Evolutionary conservation across 192 early-diverging fungal species (phyloP), one percentile per base, ranked within the genome.

Genomic region (Backusella liffmaniae): DNA sequence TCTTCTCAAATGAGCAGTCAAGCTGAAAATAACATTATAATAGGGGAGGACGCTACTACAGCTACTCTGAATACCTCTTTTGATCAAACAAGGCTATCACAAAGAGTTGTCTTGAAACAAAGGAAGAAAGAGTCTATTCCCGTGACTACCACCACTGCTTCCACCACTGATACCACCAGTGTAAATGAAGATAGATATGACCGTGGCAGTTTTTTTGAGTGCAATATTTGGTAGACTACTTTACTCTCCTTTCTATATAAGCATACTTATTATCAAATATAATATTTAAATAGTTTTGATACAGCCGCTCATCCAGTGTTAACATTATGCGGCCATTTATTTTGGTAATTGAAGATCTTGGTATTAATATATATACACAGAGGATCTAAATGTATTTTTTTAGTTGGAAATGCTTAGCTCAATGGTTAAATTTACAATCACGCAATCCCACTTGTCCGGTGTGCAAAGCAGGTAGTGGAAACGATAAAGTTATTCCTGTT

Each of bases 381-480:
- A 16, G 10, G 41, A n/a, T 46, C 5, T 62, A 29, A 29, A 29
- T 3, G 23, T 10, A 3, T 10, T 10, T 46, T 12, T 53, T 66
- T 66, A 87, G 86, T 53, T 93, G 91, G 91, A 86, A 88, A 13
- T 92, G 90, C 72, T 81, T 92, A 46, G 86, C 85, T 65, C 89
- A 94, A 74, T 94, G 93, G 93, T 85, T 94, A 26, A 90, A 93
- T 67, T 79, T 87, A 49, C 88, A 89, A 69, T 82, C 83, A 16
- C 87, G 83, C 34, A 93, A 92, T 74, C 91, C 92, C 26, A 89
- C 90, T 3, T 95, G 93, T 66, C 93, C 93, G 1, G 92, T 95
- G 18, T 95, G 93, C 73, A 95, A 95, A 82, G 93, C 92, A 3
- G 93, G 93, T 46, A 92, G 92, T 79, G 91, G 90, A 16, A 90